Base-by-base conservation (phyloP, 805 yeast genomes). In the Sungouiozyma intestinalis region DNA sequence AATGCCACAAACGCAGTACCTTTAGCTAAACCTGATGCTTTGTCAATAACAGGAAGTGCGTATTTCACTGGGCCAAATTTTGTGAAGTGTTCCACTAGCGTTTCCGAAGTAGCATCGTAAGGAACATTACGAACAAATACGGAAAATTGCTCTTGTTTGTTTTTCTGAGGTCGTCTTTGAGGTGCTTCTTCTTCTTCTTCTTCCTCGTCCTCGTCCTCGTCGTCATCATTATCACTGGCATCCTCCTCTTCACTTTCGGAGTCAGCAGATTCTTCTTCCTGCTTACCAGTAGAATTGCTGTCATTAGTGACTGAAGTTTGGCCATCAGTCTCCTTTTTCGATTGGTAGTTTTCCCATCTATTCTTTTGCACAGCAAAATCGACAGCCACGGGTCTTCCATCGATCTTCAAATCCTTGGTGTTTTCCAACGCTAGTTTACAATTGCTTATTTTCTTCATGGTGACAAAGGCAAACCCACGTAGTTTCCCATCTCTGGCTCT, bases 1-100 rank as follows among this genome's bases (percentile, higher is more conserved):
- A 92, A 92, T 0, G 95, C 94, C 35, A 92, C 95, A 59, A 92
- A 92, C 0, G 96, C 98, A 1, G 96, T 82, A 48, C 98, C 98
- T 59, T 73, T 84, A 11, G 97, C 90, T 46, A 85, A 67, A 4
- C 94, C 94, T 2, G 95, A 79, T 42, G 71, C 81, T 55, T 71
- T 83, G 56, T 92, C 98, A 48, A 81, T 70, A 13, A 92, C 98
- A 0, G 97, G 96, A 36, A 92, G 71, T 1, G 98, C 98, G 59
- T 87, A 92, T 52, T 82, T 81, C 17, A 92, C 86, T 5, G 83
- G 74, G 11, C 98, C 98, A 59, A 92, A 87, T 51, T 77, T 73
- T 20, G 55, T 49, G 55, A 92, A 92, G 60, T 90, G 97, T 40
- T 78, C 85, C 38, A 68, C 71, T 33, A 92, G 69, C 1, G 80